Evolutionary conservation across 805 yeast species (phyloP).

Genomic region (Candida boidinii): DNA sequence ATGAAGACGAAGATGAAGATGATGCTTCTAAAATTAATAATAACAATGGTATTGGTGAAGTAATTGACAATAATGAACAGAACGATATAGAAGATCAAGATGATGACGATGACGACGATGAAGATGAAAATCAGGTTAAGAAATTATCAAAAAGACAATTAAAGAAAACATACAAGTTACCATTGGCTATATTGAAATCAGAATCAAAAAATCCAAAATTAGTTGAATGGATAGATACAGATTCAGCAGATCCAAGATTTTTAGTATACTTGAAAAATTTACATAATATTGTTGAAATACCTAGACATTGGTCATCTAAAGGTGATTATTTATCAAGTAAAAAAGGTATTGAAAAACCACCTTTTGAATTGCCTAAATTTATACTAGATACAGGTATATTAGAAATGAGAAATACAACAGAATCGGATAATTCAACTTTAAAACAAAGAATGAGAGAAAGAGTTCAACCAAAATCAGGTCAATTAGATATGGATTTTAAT

Average conservation of each 20-base stretch:
- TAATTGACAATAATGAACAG: conserved; percentile 3
- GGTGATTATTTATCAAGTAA: conserved; percentile 63
- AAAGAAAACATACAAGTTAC: conserved; percentile 44
- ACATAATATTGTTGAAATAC: conserved; percentile 68
- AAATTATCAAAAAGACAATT: conserved; percentile 40
- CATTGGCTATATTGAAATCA: conserved; percentile 62
- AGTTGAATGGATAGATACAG: conserved; percentile 83
- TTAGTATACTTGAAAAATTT: conserved; percentile 54
- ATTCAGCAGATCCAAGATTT: conserved; percentile 70
- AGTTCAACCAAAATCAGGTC: conserved; percentile 85
- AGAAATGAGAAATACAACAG: conserved; percentile 66
- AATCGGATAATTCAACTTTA: conserved; percentile 45
- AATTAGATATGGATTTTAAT: conserved; percentile 77
- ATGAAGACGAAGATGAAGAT: conserved; percentile 9
- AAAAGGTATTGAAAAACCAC: conserved; percentile 57
- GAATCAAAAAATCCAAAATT: conserved; percentile 54
- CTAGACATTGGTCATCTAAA: conserved; percentile 77
- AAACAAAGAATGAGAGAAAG: conserved; percentile 72
- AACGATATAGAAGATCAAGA: conserved; percentile 10
- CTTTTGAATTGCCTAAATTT: conserved; percentile 70
- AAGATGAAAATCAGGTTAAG: conserved; percentile 14
- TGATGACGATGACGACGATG: conserved; percentile 12
- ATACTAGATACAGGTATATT: conserved; percentile 78
- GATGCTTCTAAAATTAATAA: conserved; percentile 6
- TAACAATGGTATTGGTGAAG: conserved; percentile 13